Conservation (phyloP, 2,329 filamentous ascomycete genomes). For the Talaromyces marneffei region DNA sequence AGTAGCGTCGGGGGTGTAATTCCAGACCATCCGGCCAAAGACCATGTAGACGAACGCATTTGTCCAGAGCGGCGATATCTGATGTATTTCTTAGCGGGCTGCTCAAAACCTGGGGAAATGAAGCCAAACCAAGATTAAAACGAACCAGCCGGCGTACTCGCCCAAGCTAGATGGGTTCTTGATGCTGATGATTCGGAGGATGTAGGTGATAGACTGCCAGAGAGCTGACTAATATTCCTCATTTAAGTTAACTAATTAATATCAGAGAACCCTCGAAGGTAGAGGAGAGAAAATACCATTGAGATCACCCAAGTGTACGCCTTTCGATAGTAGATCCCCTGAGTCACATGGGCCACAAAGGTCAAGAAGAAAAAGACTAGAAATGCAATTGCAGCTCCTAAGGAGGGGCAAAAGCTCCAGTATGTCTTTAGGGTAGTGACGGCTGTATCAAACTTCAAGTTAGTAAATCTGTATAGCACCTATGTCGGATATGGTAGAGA, state of each 20-base stretch:
- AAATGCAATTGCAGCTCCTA: conserved; percentile 6
- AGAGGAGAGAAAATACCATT: not conserved
- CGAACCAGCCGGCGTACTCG: conserved; percentile 19
- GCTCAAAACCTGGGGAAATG: no score
- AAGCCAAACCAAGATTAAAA: not conserved
- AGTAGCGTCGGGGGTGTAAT: conserved; percentile 34
- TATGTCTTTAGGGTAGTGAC: conserved; percentile 1
- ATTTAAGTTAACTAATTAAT: no score
- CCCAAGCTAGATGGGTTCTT: conserved; percentile 32
- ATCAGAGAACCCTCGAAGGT: not conserved
- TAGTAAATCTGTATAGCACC: not conserved
- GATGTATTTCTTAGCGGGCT: not conserved
- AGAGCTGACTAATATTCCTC: not conserved
- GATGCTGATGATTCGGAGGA: conserved; percentile 37
- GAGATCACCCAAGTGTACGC: conserved; percentile 9
- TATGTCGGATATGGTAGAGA: not conserved
- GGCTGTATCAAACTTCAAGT: not conserved
- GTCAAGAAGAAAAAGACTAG: conserved; percentile 3
- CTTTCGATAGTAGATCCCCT: conserved; percentile 5
- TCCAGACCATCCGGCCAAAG: conserved; percentile 43
- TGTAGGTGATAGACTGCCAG: conserved; percentile 35
- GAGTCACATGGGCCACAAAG: conserved; percentile 1
- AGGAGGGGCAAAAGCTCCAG: conserved; percentile 7
- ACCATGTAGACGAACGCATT: conserved; percentile 47
- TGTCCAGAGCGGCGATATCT: conserved; percentile 36